Evolutionary conservation across 768 basidiomycete species (phyloP).

Genomic region (Collybiopsis confluens): DNA sequence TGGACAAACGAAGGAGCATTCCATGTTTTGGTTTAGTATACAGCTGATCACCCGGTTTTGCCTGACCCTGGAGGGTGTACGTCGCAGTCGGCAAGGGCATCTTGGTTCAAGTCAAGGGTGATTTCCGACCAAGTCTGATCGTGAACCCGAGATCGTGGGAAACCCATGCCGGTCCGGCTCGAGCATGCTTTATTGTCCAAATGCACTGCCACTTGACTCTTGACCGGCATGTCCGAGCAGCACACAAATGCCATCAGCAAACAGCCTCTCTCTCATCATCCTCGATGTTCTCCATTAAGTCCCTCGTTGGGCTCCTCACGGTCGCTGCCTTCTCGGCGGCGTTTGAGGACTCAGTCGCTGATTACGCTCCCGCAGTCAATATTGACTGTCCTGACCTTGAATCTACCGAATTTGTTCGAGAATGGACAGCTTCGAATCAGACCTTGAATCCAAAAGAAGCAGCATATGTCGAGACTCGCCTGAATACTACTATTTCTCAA

Average conservation of each 20-base stretch:
- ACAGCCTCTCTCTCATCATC: background rate
- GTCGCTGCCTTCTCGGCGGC: background rate
- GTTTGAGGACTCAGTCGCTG: slow-evolving; percentile 28
- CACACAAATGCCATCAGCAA: too few species aligned
- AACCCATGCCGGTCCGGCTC: background rate
- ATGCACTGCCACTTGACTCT: too few species aligned
- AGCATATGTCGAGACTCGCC: slow-evolving; percentile 42
- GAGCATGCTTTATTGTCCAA: slow-evolving; percentile 1
- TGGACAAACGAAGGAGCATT: slow-evolving; percentile 72
- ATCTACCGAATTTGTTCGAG: slow-evolving; percentile 43
- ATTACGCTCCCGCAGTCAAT: slow-evolving; percentile 50
- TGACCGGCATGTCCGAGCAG: background rate
- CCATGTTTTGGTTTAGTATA: slow-evolving; percentile 66
- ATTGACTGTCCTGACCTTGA: slow-evolving; percentile 49
- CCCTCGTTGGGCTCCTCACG: slow-evolving; percentile 2
- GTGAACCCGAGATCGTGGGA: background rate
- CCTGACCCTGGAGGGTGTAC: slow-evolving; percentile 56
- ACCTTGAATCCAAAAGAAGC: slow-evolving; percentile 44
- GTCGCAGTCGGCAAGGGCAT: slow-evolving; percentile 69
- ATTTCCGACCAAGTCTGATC: too few species aligned
- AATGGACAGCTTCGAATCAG: slow-evolving; percentile 48
- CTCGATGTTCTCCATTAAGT: background rate
- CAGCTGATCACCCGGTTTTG: slow-evolving; percentile 49
- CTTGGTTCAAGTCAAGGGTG: slow-evolving; percentile 10
- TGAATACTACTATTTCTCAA: slow-evolving; percentile 32